phyloP scores from a whole-genome alignment of 306 rosid genomes.

The Glycine tomentella region DNA sequence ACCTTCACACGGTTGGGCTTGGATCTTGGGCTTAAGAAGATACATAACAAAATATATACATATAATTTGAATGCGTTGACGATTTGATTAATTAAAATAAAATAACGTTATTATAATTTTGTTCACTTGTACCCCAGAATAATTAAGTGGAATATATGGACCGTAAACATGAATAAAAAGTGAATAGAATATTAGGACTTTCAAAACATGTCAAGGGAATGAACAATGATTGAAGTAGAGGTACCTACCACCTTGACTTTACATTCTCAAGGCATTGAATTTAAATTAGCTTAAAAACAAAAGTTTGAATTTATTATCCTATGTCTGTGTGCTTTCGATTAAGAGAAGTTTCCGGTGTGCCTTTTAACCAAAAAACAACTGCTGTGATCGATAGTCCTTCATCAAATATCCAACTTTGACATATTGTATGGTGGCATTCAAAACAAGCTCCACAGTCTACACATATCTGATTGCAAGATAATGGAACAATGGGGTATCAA shows the following conservation, averaged over 20 bases:
- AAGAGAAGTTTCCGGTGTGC: slow-evolving; percentile 13
- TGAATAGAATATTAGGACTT: slow-evolving; percentile 32
- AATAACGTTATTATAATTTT: not conserved
- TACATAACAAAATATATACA: not conserved
- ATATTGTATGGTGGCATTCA: not conserved
- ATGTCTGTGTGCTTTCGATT: slow-evolving; percentile 23
- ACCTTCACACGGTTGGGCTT: not conserved
- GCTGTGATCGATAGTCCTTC: not conserved
- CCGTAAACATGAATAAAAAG: not conserved
- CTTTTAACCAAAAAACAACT: slow-evolving; percentile 8
- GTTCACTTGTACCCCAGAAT: not conserved
- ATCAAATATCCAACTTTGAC: slow-evolving; percentile 34
- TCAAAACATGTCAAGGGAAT: slow-evolving; percentile 43
- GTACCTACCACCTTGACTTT: slow-evolving; percentile 66
- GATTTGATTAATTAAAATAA: not conserved
- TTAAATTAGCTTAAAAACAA: slow-evolving; percentile 48
- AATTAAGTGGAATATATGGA: slow-evolving; percentile 3
- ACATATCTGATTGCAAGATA: not conserved
- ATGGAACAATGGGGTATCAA: too few species aligned
- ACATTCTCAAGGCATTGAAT: slow-evolving; percentile 49
- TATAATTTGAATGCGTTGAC: too few species aligned
- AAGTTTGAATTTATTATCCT: slow-evolving; percentile 45
- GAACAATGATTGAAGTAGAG: slow-evolving; percentile 53
- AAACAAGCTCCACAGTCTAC: not conserved
- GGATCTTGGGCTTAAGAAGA: not conserved